A percentile compares a stretch with the other conserved stretches of the same genome.
phyloP scores from a whole-genome alignment of 139 green algal species.

The Chlamydomonas applanata region DNA sequence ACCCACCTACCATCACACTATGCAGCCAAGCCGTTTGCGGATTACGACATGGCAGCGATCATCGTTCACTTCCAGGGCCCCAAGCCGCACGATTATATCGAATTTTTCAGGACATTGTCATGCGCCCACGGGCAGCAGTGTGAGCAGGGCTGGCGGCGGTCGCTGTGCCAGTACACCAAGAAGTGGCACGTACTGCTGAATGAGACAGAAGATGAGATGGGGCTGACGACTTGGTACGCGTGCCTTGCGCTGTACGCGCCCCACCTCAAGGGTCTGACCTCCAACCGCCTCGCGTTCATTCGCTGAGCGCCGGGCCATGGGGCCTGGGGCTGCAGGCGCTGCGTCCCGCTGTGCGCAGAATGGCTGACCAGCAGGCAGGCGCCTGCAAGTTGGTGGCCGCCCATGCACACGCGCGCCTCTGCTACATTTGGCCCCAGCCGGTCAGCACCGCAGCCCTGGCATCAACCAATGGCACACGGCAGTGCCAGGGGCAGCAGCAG shows the following conservation, averaged over 20 bases:
- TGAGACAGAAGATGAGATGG: constrained; percentile 1
- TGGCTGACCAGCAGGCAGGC: no score
- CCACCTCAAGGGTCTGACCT: constrained; percentile 4
- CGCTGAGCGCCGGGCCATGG: no score
- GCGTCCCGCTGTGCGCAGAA: no score
- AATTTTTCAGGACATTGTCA: constrained; percentile 1
- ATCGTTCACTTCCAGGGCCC: constrained; percentile 15
- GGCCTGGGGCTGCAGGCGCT: no score
- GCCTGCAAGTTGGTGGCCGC: no score
- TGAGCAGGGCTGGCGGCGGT: background rate
- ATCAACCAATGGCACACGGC: no score
- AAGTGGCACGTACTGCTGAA: constrained; percentile 11
- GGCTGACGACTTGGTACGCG: constrained; percentile 2
- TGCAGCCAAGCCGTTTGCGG: constrained; percentile 8
- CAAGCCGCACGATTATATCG: constrained; percentile 9
- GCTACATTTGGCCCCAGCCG: no score
- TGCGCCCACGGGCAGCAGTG: background rate
- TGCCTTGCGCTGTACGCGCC: constrained; percentile 9
- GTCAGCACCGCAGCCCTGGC: no score
- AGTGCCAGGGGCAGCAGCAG: no score
- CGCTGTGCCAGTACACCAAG: constrained; percentile 9
- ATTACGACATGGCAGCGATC: background rate
- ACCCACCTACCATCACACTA: background rate
- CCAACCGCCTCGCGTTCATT: background rate
- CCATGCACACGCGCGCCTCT: no score